Conservation (phyloP, 2,329 filamentous ascomycete genomes). For the Alternaria solani region DNA sequence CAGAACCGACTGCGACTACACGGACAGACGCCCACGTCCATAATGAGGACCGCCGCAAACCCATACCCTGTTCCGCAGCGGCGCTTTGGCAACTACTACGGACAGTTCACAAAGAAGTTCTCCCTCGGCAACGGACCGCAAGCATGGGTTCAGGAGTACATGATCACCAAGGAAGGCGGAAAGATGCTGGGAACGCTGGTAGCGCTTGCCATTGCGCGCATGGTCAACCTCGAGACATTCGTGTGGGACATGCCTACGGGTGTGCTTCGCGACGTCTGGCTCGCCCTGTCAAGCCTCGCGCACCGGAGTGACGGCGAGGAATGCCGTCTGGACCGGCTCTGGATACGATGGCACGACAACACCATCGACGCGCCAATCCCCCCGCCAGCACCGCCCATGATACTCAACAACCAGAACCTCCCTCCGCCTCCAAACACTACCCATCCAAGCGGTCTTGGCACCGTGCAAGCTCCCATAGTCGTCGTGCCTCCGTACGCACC, state of each 20-base stretch:
- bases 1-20: conserved; percentile 47
- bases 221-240: conserved; percentile 83
- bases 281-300: conserved; percentile 75
- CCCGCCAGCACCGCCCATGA: conserved; percentile 50
- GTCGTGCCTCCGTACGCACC: conserved; percentile 41
- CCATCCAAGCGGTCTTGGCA: conserved; percentile 46
- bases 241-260: conserved; percentile 92
- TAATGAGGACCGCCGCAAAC: conserved; percentile 24
- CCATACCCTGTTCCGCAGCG: conserved; percentile 51
- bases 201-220: conserved; percentile 78
- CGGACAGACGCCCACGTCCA: conserved; percentile 9
- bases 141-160: conserved; percentile 82
- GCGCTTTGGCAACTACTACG: conserved; percentile 76
- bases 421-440: conserved; percentile 51
- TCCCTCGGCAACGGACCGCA: conserved; percentile 82
- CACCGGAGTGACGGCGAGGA: conserved; percentile 66
- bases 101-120: conserved; percentile 81
- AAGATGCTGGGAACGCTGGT: conserved; percentile 90
- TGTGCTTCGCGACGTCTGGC: conserved; percentile 81
- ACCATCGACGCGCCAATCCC: conserved; percentile 54
- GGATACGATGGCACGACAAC: conserved; percentile 86
- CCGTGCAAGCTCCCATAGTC: conserved; percentile 43
- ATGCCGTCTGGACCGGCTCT: conserved; percentile 75
- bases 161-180: conserved; percentile 81
- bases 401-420: conserved; percentile 47